Base-by-base conservation (phyloP, 768 basidiomycete species). In the Mycena chlorophos region DNA sequence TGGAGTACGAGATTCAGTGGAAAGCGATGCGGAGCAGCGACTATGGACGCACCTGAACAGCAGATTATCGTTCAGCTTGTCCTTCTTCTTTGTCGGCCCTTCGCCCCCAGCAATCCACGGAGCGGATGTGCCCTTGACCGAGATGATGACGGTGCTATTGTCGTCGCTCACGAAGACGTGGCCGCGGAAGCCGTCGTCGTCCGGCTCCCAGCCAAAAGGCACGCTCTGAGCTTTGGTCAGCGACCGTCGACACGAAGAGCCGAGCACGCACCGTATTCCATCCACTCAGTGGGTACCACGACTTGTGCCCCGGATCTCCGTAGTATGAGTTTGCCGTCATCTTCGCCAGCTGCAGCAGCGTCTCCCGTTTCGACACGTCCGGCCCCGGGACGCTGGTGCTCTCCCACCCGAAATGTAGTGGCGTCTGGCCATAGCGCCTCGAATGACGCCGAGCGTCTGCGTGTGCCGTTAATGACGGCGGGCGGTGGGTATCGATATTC, bases 21-120 rank as follows among this genome's bases (percentile, higher is more conserved):
- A n/a, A n/a, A n/a, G n/a, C n/a, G n/a, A n/a, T n/a, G n/a, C n/a
- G n/a, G n/a, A n/a, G n/a, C n/a, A n/a, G n/a, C n/a, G n/a, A n/a
- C n/a, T n/a, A n/a, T n/a, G n/a, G n/a, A n/a, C n/a, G n/a, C n/a
- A 98, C 3, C 92, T 89, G 74, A 96, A 96, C 29, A 98, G 73
- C n/a, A 95, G 74, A 66, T 96, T 98, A 65, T 98, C 95, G 71
- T 98, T 98, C 55, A 87, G 71, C 73, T 94, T 96, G 75, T 98
- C 96, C 70, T 89, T 97, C 65, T 78, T 80, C 37, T 83, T 79
- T 8, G 95, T 97, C 13, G 90, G 87, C 4, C 94, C 93, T 2
- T 89, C 87, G 17, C 83, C 84, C 16, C 80, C 80, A 0, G 75
- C 75, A 6, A 91, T 78, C 65, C 86, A 79, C 8, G 87, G 76